A percentile compares a stretch with the other conserved stretches of the same genome.
Conservation (phyloP, 1,139 yeast genomes). For the Yamadazyma dushanensis region DNA sequence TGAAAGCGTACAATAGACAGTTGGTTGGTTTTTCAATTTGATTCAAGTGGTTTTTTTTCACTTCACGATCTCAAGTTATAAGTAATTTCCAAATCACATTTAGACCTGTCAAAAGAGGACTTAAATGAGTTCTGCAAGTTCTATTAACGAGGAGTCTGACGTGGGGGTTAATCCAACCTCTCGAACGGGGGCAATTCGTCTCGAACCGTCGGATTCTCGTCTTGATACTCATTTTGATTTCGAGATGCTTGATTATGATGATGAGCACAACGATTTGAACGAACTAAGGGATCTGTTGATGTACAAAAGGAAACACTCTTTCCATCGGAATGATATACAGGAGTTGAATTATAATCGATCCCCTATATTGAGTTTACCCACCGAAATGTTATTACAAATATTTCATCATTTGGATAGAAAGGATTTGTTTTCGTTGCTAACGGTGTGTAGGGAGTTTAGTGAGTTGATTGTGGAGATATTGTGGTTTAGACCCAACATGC, state of each 20-base stretch:
- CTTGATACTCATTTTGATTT: constrained; percentile 14
- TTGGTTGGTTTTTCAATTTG: no score
- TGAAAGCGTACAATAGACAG: no score
- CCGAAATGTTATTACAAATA: constrained; percentile 74
- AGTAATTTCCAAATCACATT: background rate
- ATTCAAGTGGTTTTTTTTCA: no score
- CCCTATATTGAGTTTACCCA: constrained; percentile 65
- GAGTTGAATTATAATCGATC: constrained; percentile 31
- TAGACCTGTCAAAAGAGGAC: background rate
- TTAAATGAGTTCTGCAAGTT: constrained; percentile 34
- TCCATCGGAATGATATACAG: constrained; percentile 22
- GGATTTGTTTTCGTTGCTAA: constrained; percentile 67
- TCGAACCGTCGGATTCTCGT: constrained; percentile 1
- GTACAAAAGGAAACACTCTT: constrained; percentile 25
- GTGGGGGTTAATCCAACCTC: no score
- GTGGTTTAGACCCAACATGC: constrained; percentile 89
- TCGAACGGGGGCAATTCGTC: background rate
- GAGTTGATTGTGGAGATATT: constrained; percentile 74
- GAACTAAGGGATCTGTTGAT: constrained; percentile 40
- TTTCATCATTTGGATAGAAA: constrained; percentile 65
- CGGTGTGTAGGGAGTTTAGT: constrained; percentile 85
- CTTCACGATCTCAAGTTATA: background rate
- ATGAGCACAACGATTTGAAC: constrained; percentile 31
- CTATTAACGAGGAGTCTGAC: constrained; percentile 22
- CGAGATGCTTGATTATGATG: constrained; percentile 32